A percentile compares a stretch with the other conserved stretches of the same genome.
phyloP scores from a whole-genome alignment of 2,329 filamentous ascomycete genomes.

The Fusarium sp. region DNA sequence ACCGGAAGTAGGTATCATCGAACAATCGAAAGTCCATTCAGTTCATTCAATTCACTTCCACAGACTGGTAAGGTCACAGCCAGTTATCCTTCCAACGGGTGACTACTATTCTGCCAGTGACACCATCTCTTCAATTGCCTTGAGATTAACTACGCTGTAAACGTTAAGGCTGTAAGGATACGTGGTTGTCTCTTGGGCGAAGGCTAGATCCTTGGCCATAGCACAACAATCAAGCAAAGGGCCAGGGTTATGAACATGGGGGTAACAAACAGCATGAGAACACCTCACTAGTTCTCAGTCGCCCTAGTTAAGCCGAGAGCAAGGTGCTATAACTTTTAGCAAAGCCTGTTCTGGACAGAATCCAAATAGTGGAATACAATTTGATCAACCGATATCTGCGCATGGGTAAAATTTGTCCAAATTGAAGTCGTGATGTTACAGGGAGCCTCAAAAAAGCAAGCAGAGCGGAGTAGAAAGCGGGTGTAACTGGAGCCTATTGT shows the following conservation, averaged over 20 bases:
- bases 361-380: conserved; percentile 3
- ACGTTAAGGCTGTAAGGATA: not conserved
- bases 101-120: conserved; percentile 7
- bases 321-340: not conserved
- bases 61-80: conserved; percentile 44
- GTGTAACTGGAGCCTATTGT: not conserved
- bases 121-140: conserved; percentile 25
- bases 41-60: conserved; percentile 35
- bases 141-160: conserved; percentile 11
- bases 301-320: conserved; percentile 1
- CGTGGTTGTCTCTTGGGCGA: conserved; percentile 1
- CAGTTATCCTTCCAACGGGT: conserved; percentile 32
- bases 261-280: not conserved
- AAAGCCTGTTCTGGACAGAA: conserved; percentile 4
- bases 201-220: conserved; percentile 16
- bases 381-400: not conserved
- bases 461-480: not conserved
- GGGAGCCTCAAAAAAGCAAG: conserved; percentile 34
- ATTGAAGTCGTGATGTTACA: not conserved
- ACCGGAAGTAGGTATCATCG: conserved; percentile 28
- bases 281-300: not conserved
- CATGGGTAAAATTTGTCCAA: not conserved
- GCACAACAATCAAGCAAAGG: conserved; percentile 14
- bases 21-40: conserved; percentile 14
- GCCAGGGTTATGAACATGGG: conserved; percentile 10